These are phyloP conservation scores for Aspergillus brasiliensis DNA, from an alignment of 2,329 filamentous ascomycete species.

Conservation along the genomic window DNA sequence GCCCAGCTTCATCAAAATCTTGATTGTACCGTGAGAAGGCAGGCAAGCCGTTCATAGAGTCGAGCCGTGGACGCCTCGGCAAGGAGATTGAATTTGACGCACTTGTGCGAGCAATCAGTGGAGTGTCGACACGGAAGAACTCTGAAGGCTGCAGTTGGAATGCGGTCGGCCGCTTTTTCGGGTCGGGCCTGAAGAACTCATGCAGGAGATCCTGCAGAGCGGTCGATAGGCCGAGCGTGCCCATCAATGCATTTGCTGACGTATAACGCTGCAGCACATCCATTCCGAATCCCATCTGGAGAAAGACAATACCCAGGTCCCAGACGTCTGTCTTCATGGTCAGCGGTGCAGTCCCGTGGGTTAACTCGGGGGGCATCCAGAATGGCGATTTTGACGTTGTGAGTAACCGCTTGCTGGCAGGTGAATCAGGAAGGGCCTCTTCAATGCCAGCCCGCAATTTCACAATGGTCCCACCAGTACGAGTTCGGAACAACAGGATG, in stretches of 20 bases:
- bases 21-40: slow-evolving; percentile 75
- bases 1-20: slow-evolving; percentile 88
- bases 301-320: slow-evolving; percentile 87
- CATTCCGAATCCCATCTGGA: slow-evolving; percentile 92
- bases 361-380: slow-evolving; percentile 80
- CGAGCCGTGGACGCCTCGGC: slow-evolving; percentile 59
- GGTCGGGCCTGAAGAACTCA: slow-evolving; percentile 81
- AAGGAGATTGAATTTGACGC: slow-evolving; percentile 47
- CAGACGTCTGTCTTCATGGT: slow-evolving; percentile 87
- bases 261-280: slow-evolving; percentile 75
- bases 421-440: slow-evolving; percentile 54
- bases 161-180: slow-evolving; percentile 80
- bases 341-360: slow-evolving; percentile 55
- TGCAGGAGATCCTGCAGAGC: slow-evolving; percentile 77
- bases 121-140: slow-evolving; percentile 46
- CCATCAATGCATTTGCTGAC: slow-evolving; percentile 74
- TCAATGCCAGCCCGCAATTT: slow-evolving; percentile 54
- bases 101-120: slow-evolving; percentile 40
- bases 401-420: slow-evolving; percentile 40
- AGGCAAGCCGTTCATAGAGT: slow-evolving; percentile 60
- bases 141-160: slow-evolving; percentile 67
- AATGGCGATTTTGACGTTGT: slow-evolving; percentile 73
- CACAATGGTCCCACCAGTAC: slow-evolving; percentile 67
- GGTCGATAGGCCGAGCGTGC: slow-evolving; percentile 70
- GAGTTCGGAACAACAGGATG: slow-evolving; percentile 72